phyloP scores from a whole-genome alignment of 495 filamentous ascomycete genomes.

The Astrocystis sublimbata region DNA sequence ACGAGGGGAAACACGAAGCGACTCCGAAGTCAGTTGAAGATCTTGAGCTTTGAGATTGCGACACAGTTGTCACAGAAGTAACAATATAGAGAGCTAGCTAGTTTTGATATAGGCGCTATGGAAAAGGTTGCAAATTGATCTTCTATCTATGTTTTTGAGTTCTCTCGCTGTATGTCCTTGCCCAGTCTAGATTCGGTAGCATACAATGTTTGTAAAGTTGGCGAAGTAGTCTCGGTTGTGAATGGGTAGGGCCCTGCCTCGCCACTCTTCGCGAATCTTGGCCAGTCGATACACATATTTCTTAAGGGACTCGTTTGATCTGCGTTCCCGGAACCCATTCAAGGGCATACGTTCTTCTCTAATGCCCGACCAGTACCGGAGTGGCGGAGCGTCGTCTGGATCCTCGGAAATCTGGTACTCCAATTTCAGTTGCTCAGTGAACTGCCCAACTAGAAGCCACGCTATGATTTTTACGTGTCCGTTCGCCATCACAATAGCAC shows the following conservation, averaged over 20 bases:
- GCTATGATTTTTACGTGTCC: neutral
- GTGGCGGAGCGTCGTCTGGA: neutral
- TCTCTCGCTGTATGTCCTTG: too few relatives aligned
- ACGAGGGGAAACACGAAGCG: slow-evolving; percentile 2
- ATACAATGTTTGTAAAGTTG: neutral
- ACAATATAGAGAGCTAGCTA: too few relatives aligned
- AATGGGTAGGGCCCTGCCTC: neutral
- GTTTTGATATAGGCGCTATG: too few relatives aligned
- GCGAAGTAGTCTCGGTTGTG: neutral
- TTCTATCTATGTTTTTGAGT: too few relatives aligned
- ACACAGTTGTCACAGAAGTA: too few relatives aligned
- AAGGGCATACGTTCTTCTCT: neutral
- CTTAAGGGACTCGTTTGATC: neutral
- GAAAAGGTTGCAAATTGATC: too few relatives aligned
- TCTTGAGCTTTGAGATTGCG: neutral
- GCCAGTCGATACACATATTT: neutral
- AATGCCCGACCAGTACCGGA: neutral
- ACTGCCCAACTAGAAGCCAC: neutral
- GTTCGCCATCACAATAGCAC: neutral
- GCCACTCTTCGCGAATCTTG: neutral
- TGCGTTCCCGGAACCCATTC: neutral
- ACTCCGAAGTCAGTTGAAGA: neutral
- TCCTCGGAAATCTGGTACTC: neutral
- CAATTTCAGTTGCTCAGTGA: neutral
- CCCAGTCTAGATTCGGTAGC: neutral